A percentile compares a stretch with the other conserved stretches of the same genome.
Conservation (phyloP, 257 asterid species). For the Solanum ossicruentum region DNA sequence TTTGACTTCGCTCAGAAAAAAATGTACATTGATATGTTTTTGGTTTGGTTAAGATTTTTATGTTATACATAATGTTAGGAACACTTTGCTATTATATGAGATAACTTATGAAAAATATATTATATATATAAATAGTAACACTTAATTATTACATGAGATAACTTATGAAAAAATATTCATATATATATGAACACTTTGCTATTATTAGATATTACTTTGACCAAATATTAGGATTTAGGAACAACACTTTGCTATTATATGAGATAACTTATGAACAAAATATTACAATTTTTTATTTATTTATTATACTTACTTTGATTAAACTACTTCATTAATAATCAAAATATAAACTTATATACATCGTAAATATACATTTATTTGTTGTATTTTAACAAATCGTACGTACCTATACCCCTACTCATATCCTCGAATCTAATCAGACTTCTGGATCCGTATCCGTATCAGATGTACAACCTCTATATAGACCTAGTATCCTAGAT, state of each 20-base stretch:
- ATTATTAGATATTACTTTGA: not conserved
- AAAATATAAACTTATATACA: not conserved
- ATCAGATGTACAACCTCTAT: not conserved
- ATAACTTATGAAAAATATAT: not conserved
- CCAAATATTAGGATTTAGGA: not conserved
- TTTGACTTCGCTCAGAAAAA: accelerated
- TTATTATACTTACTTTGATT: not conserved
- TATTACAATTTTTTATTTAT: not conserved
- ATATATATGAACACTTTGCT: not conserved
- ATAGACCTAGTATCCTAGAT: not conserved
- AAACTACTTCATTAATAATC: not conserved
- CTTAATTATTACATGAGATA: not conserved
- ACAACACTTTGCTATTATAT: not conserved
- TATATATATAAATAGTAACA: not conserved
- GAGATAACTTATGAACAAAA: not conserved
- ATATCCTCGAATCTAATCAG: not conserved
- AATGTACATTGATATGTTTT: not conserved
- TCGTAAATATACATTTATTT: not conserved
- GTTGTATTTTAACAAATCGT: not conserved
- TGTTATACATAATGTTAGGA: not conserved
- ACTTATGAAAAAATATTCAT: not conserved
- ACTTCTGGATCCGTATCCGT: not conserved
- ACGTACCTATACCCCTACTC: not conserved
- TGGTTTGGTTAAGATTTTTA: not conserved
- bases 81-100: not conserved